Evolutionary conservation across 257 asterid species (phyloP).

Genomic region (Prunella vulgaris): DNA sequence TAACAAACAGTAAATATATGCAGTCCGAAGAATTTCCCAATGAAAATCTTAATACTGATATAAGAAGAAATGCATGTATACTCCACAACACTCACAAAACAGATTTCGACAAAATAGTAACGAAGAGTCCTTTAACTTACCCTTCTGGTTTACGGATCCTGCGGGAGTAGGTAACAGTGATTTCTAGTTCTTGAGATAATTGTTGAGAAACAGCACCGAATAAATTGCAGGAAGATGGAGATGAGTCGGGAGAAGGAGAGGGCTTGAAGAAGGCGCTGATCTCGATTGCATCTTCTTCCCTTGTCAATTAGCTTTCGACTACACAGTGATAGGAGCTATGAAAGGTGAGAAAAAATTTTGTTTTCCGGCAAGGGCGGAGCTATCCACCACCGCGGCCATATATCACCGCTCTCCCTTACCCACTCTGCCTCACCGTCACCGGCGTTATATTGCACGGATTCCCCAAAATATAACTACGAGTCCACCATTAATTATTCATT

Average conservation of each 20-base stretch:
- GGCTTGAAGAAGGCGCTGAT: slow-evolving; percentile 58
- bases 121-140: slow-evolving; percentile 22
- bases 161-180: slow-evolving; percentile 40
- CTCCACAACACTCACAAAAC: too few relatives aligned
- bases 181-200: slow-evolving; percentile 26
- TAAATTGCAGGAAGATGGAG: slow-evolving; percentile 15
- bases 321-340: too few relatives aligned
- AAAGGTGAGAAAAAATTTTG: too few relatives aligned
- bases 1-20: background rate
- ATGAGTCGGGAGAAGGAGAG: slow-evolving; percentile 22
- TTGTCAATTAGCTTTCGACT: background rate
- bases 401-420: too few relatives aligned
- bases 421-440: too few relatives aligned
- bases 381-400: too few relatives aligned
- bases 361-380: too few relatives aligned
- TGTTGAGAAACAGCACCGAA: slow-evolving; percentile 6
- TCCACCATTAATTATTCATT: too few relatives aligned
- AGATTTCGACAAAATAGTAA: too few relatives aligned
- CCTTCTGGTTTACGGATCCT: slow-evolving; percentile 7
- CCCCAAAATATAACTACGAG: too few relatives aligned
- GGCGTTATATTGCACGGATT: too few relatives aligned
- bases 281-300: slow-evolving; percentile 45
- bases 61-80: too few relatives aligned
- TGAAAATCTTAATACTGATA: background rate
- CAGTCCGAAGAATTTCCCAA: background rate